These are phyloP conservation scores for Claviceps africana DNA, from an alignment of 2,329 filamentous ascomycete species.

Conservation along the genomic window DNA sequence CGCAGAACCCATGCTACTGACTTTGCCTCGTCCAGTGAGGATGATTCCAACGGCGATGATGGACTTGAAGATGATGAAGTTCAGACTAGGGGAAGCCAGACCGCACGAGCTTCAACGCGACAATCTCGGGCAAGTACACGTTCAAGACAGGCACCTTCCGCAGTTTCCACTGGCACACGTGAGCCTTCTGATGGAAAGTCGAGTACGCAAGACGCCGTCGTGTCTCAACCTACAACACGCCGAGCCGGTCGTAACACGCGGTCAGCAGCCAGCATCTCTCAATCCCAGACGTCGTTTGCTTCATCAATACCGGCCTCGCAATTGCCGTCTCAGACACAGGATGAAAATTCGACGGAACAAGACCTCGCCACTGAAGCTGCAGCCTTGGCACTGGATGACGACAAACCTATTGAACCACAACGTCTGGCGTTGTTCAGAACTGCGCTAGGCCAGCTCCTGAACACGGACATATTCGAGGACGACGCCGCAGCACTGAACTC, in stretches of 20 bases:
- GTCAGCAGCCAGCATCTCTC: constrained; percentile 24
- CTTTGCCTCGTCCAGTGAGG: constrained; percentile 44
- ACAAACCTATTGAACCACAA: constrained; percentile 39
- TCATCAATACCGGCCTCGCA: constrained; percentile 71
- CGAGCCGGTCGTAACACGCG: constrained; percentile 24
- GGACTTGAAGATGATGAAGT: constrained; percentile 42
- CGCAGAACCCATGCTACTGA: constrained; percentile 51
- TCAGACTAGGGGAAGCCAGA: constrained; percentile 32
- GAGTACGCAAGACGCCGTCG: background rate
- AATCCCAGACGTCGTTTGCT: constrained; percentile 51
- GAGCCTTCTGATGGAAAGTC: constrained; percentile 8
- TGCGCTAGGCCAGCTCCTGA: constrained; percentile 70
- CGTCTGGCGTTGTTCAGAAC: constrained; percentile 65
- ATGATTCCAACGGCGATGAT: constrained; percentile 45
- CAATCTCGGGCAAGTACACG: background rate
- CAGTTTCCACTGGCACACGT: constrained; percentile 16
- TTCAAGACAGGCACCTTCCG: constrained; percentile 6
- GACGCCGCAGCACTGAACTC: constrained; percentile 66
- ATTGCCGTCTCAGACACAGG: constrained; percentile 32
- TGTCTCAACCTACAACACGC: constrained; percentile 21
- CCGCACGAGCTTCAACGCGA: constrained; percentile 14
- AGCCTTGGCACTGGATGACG: constrained; percentile 26
- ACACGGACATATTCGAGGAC: constrained; percentile 70
- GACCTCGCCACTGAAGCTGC: constrained; percentile 29
- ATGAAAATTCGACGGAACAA: constrained; percentile 29